Evolutionary conservation across 805 yeast species (phyloP).

Genomic region (Candida ortonii): DNA sequence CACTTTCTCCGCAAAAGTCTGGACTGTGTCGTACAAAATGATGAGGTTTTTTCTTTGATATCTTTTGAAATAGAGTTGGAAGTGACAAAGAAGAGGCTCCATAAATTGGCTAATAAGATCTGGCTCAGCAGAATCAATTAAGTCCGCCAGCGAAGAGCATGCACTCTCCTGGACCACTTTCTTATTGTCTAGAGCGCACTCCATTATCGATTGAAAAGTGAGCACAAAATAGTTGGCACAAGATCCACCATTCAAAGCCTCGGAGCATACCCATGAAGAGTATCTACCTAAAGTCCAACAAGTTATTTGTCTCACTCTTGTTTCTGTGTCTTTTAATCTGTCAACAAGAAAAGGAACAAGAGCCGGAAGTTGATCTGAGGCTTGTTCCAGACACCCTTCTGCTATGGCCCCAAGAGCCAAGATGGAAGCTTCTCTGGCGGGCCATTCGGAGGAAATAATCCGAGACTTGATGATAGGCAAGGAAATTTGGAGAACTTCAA

Average conservation of each 20-base stretch:
- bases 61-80: conserved; percentile 66
- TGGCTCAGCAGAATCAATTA: conserved; percentile 73
- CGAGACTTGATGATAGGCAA: conserved; percentile 75
- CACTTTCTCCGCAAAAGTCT: conserved; percentile 78
- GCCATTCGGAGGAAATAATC: conserved; percentile 75
- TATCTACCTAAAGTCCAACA: conserved; percentile 95
- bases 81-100: conserved; percentile 64
- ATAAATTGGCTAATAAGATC: conserved; percentile 59
- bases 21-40: conserved; percentile 84
- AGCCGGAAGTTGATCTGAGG: conserved; percentile 70
- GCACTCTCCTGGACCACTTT: conserved; percentile 96
- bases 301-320: conserved; percentile 86
- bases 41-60: conserved; percentile 83
- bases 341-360: conserved; percentile 84
- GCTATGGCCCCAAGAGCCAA: conserved; percentile 94
- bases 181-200: conserved; percentile 74
- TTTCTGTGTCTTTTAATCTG: conserved; percentile 67
- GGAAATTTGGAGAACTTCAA: conserved; percentile 59
- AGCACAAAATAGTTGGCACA: conserved; percentile 70
- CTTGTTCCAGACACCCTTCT: conserved; percentile 75
- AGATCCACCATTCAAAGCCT: conserved; percentile 58
- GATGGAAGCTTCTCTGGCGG: conserved; percentile 87
- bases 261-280: conserved; percentile 74
- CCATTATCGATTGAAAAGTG: conserved; percentile 72
- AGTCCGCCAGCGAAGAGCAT: conserved; percentile 79